Conservation (phyloP, 495 filamentous ascomycete species). For the Bryoglossum gracile region DNA sequence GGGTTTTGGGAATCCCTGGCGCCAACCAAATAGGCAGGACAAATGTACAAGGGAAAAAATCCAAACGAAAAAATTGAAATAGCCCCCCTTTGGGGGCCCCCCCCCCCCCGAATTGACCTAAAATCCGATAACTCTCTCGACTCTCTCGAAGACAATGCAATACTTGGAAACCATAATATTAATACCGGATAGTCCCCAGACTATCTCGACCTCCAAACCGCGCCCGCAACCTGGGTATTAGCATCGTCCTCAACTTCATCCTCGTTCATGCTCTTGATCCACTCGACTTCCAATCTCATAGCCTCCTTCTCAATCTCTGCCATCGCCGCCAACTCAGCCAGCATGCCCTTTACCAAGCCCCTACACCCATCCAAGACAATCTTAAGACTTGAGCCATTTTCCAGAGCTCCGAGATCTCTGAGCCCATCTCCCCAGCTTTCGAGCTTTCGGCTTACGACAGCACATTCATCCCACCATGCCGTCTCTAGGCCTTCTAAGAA, state of each 20-base stretch:
- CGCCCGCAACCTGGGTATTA: slow-evolving; percentile 17
- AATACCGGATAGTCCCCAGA: background rate
- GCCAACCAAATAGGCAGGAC: too few species aligned
- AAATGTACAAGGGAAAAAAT: too few species aligned
- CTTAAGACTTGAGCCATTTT: slow-evolving; percentile 27
- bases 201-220: slow-evolving; percentile 23
- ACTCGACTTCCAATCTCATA: slow-evolving; percentile 34
- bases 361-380: slow-evolving; percentile 33
- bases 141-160: background rate
- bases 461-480: slow-evolving; percentile 38
- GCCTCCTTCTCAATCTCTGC: slow-evolving; percentile 39
- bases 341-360: slow-evolving; percentile 38
- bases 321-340: slow-evolving; percentile 41
- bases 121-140: background rate
- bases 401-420: slow-evolving; percentile 25
- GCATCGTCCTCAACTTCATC: slow-evolving; percentile 17
- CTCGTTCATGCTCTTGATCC: slow-evolving; percentile 41
- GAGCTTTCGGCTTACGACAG: slow-evolving; percentile 31
- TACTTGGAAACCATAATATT: background rate
- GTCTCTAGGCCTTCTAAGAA: slow-evolving; percentile 37
- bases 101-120: too few species aligned
- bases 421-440: slow-evolving; percentile 36
- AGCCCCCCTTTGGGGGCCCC: too few species aligned
- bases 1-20: too few species aligned
- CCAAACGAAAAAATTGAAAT: too few species aligned